Conservation (phyloP, 805 yeast genomes). For the Zygotorulaspora danielsina region DNA sequence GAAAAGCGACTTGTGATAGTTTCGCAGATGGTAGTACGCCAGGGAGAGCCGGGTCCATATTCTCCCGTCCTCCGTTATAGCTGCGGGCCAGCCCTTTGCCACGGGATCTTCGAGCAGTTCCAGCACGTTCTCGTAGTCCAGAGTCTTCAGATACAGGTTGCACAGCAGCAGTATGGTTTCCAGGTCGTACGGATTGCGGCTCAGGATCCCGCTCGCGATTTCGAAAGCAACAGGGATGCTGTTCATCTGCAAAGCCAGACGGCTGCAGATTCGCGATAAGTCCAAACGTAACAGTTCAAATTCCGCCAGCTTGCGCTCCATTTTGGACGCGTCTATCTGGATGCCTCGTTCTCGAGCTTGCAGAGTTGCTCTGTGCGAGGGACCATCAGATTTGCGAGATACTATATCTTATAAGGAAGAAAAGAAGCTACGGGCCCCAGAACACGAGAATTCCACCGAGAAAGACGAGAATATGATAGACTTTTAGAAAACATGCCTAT, state of each 20-base stretch:
- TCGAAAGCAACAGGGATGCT: conserved; percentile 19
- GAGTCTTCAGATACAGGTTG: conserved; percentile 15
- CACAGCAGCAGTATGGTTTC: conserved; percentile 19
- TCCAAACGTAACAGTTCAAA: conserved; percentile 14
- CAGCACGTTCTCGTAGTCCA: conserved; percentile 16
- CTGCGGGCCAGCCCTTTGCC: conserved; percentile 12
- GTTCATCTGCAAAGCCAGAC: conserved; percentile 25
- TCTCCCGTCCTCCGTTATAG: conserved; percentile 12
- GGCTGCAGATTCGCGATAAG: conserved; percentile 20
- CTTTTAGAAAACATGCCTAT: too few relatives aligned
- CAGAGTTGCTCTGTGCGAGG: too few relatives aligned
- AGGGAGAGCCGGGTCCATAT: conserved; percentile 26
- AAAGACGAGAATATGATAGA: too few relatives aligned
- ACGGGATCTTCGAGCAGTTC: conserved; percentile 18
- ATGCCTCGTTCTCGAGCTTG: too few relatives aligned
- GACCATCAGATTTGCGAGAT: too few relatives aligned
- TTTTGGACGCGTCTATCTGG: too few relatives aligned
- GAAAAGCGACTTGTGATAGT: conserved; percentile 25
- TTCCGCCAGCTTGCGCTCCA: too few relatives aligned
- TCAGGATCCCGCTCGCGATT: conserved; percentile 15
- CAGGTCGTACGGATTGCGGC: conserved; percentile 16
- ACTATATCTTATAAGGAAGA: too few relatives aligned
- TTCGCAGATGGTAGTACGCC: conserved; percentile 22
- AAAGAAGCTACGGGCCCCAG: too few relatives aligned
- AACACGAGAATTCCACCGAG: too few relatives aligned